These are phyloP conservation scores for Chlorella variabilis DNA, from an alignment of 163 green algal species.

Conservation along the genomic window DNA sequence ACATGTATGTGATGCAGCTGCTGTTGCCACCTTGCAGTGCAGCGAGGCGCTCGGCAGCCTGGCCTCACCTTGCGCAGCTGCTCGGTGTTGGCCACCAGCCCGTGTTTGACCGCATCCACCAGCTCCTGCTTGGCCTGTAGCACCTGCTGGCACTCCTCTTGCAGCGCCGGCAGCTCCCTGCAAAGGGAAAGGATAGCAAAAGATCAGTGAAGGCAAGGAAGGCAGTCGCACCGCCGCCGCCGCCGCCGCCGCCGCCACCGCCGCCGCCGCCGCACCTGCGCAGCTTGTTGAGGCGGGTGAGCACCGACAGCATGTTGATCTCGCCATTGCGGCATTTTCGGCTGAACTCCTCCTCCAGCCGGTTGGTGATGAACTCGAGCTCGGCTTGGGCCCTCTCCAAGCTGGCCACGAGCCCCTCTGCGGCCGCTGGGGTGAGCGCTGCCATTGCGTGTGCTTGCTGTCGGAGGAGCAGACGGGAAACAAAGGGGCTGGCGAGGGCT, in stretches of 20 bases:
- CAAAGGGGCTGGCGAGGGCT: neutral
- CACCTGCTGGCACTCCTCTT: slow-evolving; percentile 35
- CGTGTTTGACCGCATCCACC: slow-evolving; percentile 32
- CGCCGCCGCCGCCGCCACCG: no score
- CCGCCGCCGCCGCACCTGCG: slow-evolving; percentile 10
- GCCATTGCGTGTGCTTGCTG: neutral
- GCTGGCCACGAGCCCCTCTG: slow-evolving; percentile 18
- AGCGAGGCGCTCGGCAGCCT: no score
- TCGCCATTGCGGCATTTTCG: slow-evolving; percentile 21
- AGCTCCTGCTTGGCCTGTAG: slow-evolving; percentile 32
- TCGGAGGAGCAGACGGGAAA: neutral
- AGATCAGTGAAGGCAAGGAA: no score
- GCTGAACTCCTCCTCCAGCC: slow-evolving; percentile 33
- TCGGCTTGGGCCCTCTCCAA: slow-evolving; percentile 20
- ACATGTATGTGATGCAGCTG: no score
- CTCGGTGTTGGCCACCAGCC: slow-evolving; percentile 21
- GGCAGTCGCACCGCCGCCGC: no score
- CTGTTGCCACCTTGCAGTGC: no score
- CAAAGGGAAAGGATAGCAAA: neutral
- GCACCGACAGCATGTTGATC: slow-evolving; percentile 20
- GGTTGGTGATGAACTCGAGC: neutral
- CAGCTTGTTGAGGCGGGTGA: slow-evolving; percentile 35
- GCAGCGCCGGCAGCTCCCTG: slow-evolving; percentile 24
- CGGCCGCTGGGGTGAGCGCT: neutral
- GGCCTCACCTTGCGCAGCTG: slow-evolving; percentile 26